Conservation (phyloP, 768 basidiomycete species). For the Vararia minispora region DNA sequence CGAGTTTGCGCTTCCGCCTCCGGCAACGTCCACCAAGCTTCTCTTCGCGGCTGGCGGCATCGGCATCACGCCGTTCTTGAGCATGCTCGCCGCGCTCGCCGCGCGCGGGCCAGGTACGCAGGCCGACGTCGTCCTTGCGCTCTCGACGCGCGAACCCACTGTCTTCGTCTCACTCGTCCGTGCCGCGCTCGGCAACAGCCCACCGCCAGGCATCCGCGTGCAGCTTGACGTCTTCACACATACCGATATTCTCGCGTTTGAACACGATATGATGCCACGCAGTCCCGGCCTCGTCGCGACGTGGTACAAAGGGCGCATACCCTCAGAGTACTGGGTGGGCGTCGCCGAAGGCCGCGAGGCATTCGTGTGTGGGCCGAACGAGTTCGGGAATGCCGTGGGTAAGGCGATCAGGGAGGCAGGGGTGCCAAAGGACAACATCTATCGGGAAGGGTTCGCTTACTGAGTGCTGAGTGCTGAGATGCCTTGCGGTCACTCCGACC, state of each 20-base stretch:
- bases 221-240: constrained; percentile 32
- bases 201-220: constrained; percentile 16
- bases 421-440: constrained; percentile 22
- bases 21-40: constrained; percentile 18
- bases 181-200: constrained; percentile 17
- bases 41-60: constrained; percentile 59
- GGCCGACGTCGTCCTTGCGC: constrained; percentile 33
- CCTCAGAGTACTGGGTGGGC: constrained; percentile 3
- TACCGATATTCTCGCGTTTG: constrained; percentile 1
- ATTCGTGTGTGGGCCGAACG: constrained; percentile 41
- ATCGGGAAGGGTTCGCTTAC: constrained; percentile 33
- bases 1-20: constrained; percentile 29
- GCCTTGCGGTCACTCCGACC: too few relatives aligned
- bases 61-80: constrained; percentile 54
- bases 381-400: constrained; percentile 31
- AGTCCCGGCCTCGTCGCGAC: constrained; percentile 4
- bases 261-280: not conserved
- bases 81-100: constrained; percentile 28
- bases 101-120: constrained; percentile 4
- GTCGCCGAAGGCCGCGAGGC: constrained; percentile 18
- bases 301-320: constrained; percentile 16
- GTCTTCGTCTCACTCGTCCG: constrained; percentile 34
- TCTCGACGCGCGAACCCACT: constrained; percentile 45
- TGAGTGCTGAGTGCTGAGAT: too few relatives aligned
- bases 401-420: constrained; percentile 25